These are phyloP conservation scores for Pezicula rhizophila DNA, from an alignment of 2,329 filamentous ascomycete species.

Conservation along the genomic window DNA sequence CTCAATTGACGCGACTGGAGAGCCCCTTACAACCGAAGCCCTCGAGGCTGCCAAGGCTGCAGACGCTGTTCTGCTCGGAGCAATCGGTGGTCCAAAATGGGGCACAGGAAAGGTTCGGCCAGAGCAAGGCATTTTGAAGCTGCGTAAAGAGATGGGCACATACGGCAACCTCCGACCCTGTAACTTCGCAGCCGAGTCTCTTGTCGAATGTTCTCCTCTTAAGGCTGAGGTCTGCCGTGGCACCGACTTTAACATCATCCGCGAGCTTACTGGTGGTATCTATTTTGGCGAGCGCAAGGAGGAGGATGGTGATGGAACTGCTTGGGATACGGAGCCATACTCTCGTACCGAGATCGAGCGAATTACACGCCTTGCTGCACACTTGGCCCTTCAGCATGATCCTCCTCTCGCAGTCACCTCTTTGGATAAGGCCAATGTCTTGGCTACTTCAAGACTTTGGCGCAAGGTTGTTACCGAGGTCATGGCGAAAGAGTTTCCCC, in stretches of 20 bases:
- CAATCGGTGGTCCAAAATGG: constrained; percentile 96
- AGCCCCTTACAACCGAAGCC: constrained; percentile 74
- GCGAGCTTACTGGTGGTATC: constrained; percentile 86
- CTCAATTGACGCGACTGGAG: constrained; percentile 79
- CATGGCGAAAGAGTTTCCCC: constrained; percentile 83
- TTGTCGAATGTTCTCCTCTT: constrained; percentile 79
- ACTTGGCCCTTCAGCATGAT: constrained; percentile 70
- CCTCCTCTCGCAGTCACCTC: constrained; percentile 76
- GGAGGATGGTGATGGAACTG: constrained; percentile 65
- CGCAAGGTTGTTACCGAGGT: constrained; percentile 78
- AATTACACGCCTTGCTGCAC: constrained; percentile 73
- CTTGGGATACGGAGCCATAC: constrained; percentile 84
- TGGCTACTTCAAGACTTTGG: constrained; percentile 87
- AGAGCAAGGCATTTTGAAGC: constrained; percentile 83
- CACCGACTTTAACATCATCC: constrained; percentile 87
- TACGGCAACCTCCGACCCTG: constrained; percentile 95
- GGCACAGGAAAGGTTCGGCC: constrained; percentile 82
- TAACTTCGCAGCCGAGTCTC: constrained; percentile 84
- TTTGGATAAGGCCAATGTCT: constrained; percentile 93
- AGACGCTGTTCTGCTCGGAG: constrained; percentile 85
- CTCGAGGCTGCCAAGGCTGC: constrained; percentile 77
- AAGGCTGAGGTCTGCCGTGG: constrained; percentile 80
- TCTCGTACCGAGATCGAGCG: constrained; percentile 80
- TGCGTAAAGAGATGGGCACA: constrained; percentile 88
- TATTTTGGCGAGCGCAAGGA: constrained; percentile 92